Percentiles rank a stretch among this genome's conserved stretches.
phyloP scores from a whole-genome alignment of 2,329 filamentous ascomycete genomes.

The Cladosporium colombiae region DNA sequence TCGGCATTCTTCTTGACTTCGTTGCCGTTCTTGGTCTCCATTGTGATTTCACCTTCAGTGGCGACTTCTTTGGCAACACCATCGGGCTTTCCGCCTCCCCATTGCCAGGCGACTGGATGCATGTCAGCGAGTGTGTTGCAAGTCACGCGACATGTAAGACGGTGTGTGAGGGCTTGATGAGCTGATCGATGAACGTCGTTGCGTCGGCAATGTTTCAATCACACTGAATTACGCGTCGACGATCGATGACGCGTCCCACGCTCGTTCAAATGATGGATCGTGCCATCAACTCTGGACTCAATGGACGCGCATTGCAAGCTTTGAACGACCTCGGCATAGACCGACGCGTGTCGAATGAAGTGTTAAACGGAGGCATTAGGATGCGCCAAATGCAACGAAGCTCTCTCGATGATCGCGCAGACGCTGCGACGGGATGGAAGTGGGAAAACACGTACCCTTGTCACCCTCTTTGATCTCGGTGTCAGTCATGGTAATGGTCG shows the following conservation, averaged over 20 bases:
- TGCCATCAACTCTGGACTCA: background rate
- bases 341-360: conserved; percentile 4
- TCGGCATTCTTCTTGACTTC: conserved; percentile 65
- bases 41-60: conserved; percentile 60
- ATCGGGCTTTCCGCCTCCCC: conserved; percentile 56
- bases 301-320: conserved; percentile 2
- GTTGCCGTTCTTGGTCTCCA: conserved; percentile 63
- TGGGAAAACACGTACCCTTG: conserved; percentile 31
- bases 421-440: conserved; percentile 17
- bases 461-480: conserved; percentile 52
- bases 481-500: conserved; percentile 43
- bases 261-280: background rate
- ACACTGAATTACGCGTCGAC: background rate
- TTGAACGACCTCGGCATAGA: background rate
- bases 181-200: background rate
- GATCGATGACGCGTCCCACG: background rate
- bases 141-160: background rate
- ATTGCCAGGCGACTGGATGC: conserved; percentile 62
- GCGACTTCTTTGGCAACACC: conserved; percentile 60
- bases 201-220: background rate
- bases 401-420: background rate
- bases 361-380: conserved; percentile 14
- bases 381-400: conserved; percentile 22
- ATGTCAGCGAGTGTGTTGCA: background rate
- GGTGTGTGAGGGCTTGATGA: background rate